Evolutionary conservation across 257 asterid species (phyloP).

Genomic region (Asclepias syriaca): DNA sequence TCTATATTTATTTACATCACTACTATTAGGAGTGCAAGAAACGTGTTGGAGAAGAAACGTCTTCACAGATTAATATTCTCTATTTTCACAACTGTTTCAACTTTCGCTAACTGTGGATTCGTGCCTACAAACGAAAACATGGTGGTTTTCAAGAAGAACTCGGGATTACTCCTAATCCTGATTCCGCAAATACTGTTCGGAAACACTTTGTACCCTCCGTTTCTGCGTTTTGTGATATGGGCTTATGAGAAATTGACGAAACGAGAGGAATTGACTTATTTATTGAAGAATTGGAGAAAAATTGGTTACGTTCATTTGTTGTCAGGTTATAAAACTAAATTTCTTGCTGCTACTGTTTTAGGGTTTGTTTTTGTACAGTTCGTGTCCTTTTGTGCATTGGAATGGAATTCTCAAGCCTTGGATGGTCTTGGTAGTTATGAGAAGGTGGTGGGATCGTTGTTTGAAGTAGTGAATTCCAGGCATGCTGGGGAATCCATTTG

Average conservation of each 20-base stretch:
- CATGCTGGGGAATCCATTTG: no score
- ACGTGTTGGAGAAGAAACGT: background rate
- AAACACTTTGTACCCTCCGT: conserved; percentile 45
- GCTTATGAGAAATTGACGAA: conserved; percentile 16
- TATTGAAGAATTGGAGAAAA: conserved; percentile 25
- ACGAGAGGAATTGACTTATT: conserved; percentile 21
- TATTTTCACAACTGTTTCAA: conserved; percentile 36
- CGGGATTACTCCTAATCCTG: conserved; percentile 38
- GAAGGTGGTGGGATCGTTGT: conserved; percentile 36
- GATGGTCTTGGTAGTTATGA: conserved; percentile 26
- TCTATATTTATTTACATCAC: conserved; percentile 23
- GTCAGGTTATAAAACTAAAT: conserved; percentile 8
- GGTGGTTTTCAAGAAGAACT: conserved; percentile 38
- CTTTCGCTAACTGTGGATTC: conserved; percentile 52
- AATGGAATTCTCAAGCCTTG: conserved; percentile 31
- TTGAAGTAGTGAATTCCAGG: no score
- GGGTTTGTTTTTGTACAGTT: conserved; percentile 36
- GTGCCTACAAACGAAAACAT: conserved; percentile 57
- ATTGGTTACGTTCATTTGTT: conserved; percentile 35
- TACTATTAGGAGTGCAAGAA: conserved; percentile 26
- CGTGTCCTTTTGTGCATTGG: conserved; percentile 28
- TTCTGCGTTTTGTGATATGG: conserved; percentile 27
- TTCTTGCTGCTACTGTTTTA: conserved; percentile 26
- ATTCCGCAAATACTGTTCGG: conserved; percentile 52
- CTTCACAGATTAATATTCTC: conserved; percentile 30